These are phyloP conservation scores for Aegle marmelos DNA, from an alignment of 345 rosid genomes.

Conservation along the genomic window DNA sequence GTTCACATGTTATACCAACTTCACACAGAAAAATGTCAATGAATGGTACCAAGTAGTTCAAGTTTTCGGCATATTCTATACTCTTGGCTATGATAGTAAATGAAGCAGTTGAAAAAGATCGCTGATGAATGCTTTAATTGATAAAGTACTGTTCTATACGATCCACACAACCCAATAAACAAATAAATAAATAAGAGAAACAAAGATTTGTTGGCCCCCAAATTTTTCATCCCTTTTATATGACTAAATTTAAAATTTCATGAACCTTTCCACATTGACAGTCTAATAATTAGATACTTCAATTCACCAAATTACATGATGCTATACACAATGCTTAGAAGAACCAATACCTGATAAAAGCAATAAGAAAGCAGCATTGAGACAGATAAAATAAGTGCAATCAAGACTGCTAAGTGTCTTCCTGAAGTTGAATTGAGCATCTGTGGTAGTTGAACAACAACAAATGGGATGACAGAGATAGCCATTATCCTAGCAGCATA, in stretches of 20 bases:
- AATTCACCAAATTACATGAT: background rate
- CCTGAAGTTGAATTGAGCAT: constrained; percentile 64
- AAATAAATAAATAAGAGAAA: background rate
- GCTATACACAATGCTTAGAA: background rate
- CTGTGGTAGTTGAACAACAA: constrained; percentile 84
- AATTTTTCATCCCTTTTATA: background rate
- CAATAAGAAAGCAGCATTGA: constrained; percentile 72
- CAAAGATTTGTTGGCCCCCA: background rate
- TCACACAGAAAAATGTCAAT: background rate
- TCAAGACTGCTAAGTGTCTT: constrained; percentile 62
- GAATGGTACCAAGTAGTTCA: background rate
- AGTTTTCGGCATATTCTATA: background rate
- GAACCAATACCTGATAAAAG: constrained; percentile 69
- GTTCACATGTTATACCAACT: background rate
- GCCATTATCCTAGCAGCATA: constrained; percentile 85
- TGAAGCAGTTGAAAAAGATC: background rate
- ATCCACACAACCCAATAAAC: background rate
- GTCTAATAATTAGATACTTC: background rate
- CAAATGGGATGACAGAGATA: constrained; percentile 74
- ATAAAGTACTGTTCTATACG: background rate
- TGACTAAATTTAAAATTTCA: background rate
- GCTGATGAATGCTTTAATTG: background rate
- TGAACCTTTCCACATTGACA: background rate
- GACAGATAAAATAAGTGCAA: constrained; percentile 56
- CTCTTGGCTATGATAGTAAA: background rate